A percentile compares a stretch with the other conserved stretches of the same genome.
These are phyloP conservation scores for Phytophthora melonis DNA, from an alignment of 352 stramenopile genomes.

Conservation along the genomic window DNA sequence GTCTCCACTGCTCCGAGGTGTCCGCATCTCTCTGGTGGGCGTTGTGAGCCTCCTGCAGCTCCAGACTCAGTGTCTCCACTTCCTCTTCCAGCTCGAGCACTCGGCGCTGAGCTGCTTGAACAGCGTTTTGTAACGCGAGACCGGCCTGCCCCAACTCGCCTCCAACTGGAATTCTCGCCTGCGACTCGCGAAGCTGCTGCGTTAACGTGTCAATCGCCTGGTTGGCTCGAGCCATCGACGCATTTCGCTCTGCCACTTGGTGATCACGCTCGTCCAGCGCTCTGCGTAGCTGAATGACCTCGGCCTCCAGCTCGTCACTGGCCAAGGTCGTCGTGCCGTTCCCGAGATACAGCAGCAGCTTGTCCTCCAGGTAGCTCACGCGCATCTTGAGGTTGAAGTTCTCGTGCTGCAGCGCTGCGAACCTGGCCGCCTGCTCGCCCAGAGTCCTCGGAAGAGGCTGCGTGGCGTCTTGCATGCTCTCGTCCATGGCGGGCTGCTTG, in stretches of 20 bases:
- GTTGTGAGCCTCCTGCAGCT: neutral
- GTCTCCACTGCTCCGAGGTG: neutral
- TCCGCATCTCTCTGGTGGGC: neutral
- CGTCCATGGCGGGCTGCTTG: neutral
- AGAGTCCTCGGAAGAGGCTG: neutral
- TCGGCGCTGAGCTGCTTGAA: neutral
- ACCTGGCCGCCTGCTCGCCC: slow-evolving; percentile 17
- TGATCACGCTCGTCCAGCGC: neutral
- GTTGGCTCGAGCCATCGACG: neutral
- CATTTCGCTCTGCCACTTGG: neutral
- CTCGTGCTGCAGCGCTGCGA: slow-evolving; percentile 20
- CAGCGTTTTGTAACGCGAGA: neutral
- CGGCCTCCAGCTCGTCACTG: slow-evolving; percentile 5
- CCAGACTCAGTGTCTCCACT: neutral
- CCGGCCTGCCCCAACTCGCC: neutral
- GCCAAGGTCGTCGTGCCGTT: slow-evolving; percentile 1
- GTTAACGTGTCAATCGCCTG: slow-evolving; percentile 5
- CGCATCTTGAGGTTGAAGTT: slow-evolving; percentile 50
- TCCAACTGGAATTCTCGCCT: neutral
- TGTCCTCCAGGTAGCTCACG: slow-evolving; percentile 43
- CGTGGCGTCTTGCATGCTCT: neutral
- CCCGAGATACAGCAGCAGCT: slow-evolving; percentile 17
- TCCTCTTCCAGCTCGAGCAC: neutral
- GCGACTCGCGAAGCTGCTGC: slow-evolving; percentile 5
- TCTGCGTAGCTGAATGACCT: slow-evolving; percentile 8